Base-by-base conservation (phyloP, 331 rosid species). In the Quercus tomentella region DNA sequence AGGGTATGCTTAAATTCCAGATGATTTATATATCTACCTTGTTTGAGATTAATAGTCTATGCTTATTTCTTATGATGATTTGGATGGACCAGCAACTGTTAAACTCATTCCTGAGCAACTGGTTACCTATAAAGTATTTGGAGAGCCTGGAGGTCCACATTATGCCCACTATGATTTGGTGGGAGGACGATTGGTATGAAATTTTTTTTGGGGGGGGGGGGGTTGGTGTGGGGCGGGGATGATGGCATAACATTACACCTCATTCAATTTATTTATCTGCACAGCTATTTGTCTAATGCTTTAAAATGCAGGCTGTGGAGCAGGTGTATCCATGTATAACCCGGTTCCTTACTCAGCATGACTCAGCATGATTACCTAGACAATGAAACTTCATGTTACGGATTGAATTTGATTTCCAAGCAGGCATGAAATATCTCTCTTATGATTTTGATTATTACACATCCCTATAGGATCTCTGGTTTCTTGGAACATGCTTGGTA, bases 121-220 rank as follows among this genome's bases (percentile, higher is more conserved):
- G 74, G 97, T 87, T 74, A 88, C 93, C 26, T 90, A 90, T 80
- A 88, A 90, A 86, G 71, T 91, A 62, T 86, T 92, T 79, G 99
- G 99, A 84, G 85, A 92, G 62, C 86, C 97, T 1, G 86, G 60
- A 49, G 99, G 97, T 76, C 91, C 99, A 81, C 99, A 93, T 87
- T 96, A 96, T 79, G 99, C 97, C 80, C 99, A 96, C 83, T 96
- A 96, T 81, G 99, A 96, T 89, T 88, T 96, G 88, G 98, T 96
- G 78, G 99, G 99, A 81, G 99, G 99, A 84, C 87, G 97, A 78
- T 62, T 84, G 98, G 99, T 96, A 88, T 54, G 84, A 41, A 58
- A n/a, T 49, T 30, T 23, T 31, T 20, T 18, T 30, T 2, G 43
- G 11, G 45, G 11, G 12, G 45, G 49, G 12, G 14, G 3, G 10